Base-by-base conservation (phyloP, 2,329 filamentous ascomycete genomes). In the Fusarium udum region DNA sequence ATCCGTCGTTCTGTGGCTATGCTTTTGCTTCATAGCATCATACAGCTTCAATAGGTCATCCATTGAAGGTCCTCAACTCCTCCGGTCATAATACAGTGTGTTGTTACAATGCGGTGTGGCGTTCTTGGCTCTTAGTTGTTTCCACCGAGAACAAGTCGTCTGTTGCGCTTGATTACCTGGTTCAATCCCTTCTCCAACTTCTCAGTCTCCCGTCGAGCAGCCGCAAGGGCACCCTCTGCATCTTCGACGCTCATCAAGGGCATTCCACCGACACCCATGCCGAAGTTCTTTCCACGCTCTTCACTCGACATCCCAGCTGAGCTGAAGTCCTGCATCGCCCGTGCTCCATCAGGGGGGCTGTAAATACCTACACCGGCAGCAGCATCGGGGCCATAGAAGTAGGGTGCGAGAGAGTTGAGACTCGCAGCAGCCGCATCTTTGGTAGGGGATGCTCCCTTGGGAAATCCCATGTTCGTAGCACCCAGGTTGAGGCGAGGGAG, bases 171-270 rank as follows among this genome's bases (percentile, higher is more conserved):
- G 62, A 92, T 86, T 26, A 91, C 78, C 48, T 86, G 84, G 78
- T 89, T 89, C 62, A 92, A 80, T 49, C 83, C 87, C 83, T 90
- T 91, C 82, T 92, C 90, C 36, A 91, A 79, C 76, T 85, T 87
- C 72, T 92, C 90, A 12, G 88, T 87, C 79, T 92, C 90, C 78
- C 87, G 89, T 57, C 86, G 84, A 34, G 88, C 86, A 42, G 85
- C 79, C 28, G 79, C 75, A 48, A 89, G 82, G 51, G 87, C 87
- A 63, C 82, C 83, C 82, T 93, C 91, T 4, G 90, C 87, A 67
- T 92, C 91, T 70, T 91, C 87, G 5, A 92, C 85, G 53, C 84
- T 89, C 85, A 92, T 88, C 13, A 90, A 81, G 10, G 87, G 86
- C 70, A 89, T 87, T 65, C 84, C 85, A 40, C 80, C 79, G 8